Conservation (phyloP, 306 rosid genomes). For the Herpetospermum pedunculosum region DNA sequence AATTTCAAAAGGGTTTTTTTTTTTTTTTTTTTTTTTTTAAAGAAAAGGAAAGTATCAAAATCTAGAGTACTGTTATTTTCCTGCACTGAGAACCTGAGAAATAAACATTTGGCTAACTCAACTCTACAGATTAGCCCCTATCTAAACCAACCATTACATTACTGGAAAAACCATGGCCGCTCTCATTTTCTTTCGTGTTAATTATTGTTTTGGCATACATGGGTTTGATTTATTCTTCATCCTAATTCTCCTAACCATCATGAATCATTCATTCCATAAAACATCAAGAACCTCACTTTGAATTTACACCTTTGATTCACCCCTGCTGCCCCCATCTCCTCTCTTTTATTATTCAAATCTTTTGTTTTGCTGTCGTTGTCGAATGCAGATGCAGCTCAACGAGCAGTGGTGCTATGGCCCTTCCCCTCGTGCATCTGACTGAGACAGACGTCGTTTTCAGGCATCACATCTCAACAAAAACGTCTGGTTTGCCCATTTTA, state of each 20-base stretch:
- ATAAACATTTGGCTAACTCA: conserved; percentile 26
- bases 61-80: conserved; percentile 21
- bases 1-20: neutral
- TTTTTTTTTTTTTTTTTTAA: neutral
- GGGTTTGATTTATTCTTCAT: conserved; percentile 24
- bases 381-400: conserved; percentile 28
- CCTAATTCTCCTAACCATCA: conserved; percentile 2
- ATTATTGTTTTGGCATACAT: conserved; percentile 21
- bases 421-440: conserved; percentile 17
- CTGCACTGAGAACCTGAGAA: conserved; percentile 24
- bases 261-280: conserved; percentile 26
- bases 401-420: conserved; percentile 11
- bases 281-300: neutral
- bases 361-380: neutral
- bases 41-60: conserved; percentile 1
- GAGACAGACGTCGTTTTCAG: neutral
- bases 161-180: conserved; percentile 21
- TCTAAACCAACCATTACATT: conserved; percentile 31
- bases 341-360: conserved; percentile 7
- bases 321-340: conserved; percentile 10
- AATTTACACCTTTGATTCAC: conserved; percentile 3
- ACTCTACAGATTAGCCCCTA: conserved; percentile 26
- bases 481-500: conserved; percentile 54
- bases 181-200: conserved; percentile 18
- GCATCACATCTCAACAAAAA: conserved; percentile 30